Evolutionary conservation across 371 early-diverging fungal genomes (phyloP).

Genomic region (Entomophthora muscae): DNA sequence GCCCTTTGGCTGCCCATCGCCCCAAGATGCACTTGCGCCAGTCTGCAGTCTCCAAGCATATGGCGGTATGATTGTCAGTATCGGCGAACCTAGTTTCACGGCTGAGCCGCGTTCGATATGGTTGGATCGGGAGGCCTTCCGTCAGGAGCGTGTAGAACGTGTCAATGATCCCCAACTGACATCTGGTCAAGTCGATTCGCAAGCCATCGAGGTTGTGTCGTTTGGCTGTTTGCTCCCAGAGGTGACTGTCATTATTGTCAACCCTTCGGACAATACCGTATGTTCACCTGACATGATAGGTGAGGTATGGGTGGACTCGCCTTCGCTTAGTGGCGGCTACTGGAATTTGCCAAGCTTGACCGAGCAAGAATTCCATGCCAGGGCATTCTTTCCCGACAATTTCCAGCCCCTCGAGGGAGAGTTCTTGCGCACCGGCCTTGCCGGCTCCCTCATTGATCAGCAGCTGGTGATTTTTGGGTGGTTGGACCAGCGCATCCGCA

Average conservation of each 20-base stretch:
- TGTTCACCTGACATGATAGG: slow-evolving; percentile 60
- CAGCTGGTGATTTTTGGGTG: slow-evolving; percentile 50
- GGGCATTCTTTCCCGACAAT: slow-evolving; percentile 27
- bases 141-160: not conserved
- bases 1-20: slow-evolving; percentile 29
- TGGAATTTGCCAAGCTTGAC: slow-evolving; percentile 60
- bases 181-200: not conserved
- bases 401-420: slow-evolving; percentile 24
- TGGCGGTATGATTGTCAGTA: slow-evolving; percentile 48
- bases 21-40: slow-evolving; percentile 40
- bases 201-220: slow-evolving; percentile 17
- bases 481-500: slow-evolving; percentile 15
- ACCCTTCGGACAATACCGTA: slow-evolving; percentile 54
- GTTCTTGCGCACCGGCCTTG: slow-evolving; percentile 58
- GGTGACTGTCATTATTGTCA: slow-evolving; percentile 59
- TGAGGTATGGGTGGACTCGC: slow-evolving; percentile 69
- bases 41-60: slow-evolving; percentile 51
- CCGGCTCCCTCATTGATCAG: slow-evolving; percentile 55
- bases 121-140: slow-evolving; percentile 11
- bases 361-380: slow-evolving; percentile 50
- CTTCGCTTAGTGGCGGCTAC: slow-evolving; percentile 56
- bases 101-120: slow-evolving; percentile 14
- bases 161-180: not conserved
- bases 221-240: slow-evolving; percentile 45
- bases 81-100: slow-evolving; percentile 22